phyloP scores from a whole-genome alignment of 441 rosid genomes.

The Erysimum cheiri region DNA sequence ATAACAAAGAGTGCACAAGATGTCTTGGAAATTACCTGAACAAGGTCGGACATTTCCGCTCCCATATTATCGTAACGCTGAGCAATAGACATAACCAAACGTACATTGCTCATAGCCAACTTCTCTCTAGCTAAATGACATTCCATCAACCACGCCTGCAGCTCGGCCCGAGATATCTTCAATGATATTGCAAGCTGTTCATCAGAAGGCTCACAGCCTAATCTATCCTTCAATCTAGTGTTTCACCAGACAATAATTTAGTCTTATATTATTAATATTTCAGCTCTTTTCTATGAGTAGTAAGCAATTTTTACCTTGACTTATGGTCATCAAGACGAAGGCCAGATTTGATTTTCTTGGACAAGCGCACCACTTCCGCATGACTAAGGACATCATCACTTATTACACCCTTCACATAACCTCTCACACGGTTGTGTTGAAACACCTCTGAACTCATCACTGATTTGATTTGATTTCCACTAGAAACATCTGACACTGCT shows the following conservation, averaged over 20 bases:
- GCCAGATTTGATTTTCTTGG: conserved; percentile 77
- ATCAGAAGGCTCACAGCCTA: conserved; percentile 91
- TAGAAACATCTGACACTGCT: conserved; percentile 40
- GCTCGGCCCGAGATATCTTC: conserved; percentile 72
- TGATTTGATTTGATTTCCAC: conserved; percentile 51
- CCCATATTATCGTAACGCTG: conserved; percentile 89
- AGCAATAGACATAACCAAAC: conserved; percentile 95
- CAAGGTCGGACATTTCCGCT: conserved; percentile 95
- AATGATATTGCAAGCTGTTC: conserved; percentile 82
- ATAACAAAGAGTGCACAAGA: conserved; percentile 15
- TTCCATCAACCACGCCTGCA: conserved; percentile 67
- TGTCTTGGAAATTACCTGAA: conserved; percentile 64
- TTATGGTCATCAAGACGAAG: conserved; percentile 79
- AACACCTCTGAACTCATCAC: conserved; percentile 61
- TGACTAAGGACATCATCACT: conserved; percentile 81
- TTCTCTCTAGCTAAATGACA: conserved; percentile 88
- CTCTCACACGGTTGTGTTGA: conserved; percentile 57
- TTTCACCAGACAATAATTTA: conserved; percentile 23
- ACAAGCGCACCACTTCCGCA: conserved; percentile 75
- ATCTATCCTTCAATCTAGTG: conserved; percentile 73
- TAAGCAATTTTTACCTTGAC: conserved; percentile 59
- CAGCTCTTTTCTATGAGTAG: neutral
- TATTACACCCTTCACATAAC: conserved; percentile 81
- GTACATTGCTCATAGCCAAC: conserved; percentile 96
- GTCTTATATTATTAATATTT: neutral